Base-by-base conservation (phyloP, 225 moss, liverwort and hornwort species). In the Rhytidiadelphus loreus region DNA sequence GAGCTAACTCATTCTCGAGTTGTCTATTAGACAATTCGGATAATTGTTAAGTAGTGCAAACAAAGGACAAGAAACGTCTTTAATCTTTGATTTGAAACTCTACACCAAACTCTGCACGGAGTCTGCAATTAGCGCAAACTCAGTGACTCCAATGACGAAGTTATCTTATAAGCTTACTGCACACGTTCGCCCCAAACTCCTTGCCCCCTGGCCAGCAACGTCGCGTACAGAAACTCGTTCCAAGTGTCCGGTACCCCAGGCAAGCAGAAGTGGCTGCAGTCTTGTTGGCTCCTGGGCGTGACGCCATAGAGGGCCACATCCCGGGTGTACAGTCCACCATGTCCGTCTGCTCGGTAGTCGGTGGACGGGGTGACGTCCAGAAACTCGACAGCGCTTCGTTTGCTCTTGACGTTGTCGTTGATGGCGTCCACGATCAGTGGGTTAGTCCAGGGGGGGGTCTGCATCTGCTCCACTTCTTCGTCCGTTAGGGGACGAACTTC, bases 201-300 rank as follows among this genome's bases (percentile, higher is more conserved):
- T 81, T 91, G 87, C 44, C 93, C 92, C 64, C 86, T 84, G 35
- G 85, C 89, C 65, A 90, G 57, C 88, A 94, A 89, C 39, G 66
- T 83, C 16, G 94, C 92, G 77, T 79, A 92, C 8, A 94, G 33
- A 44, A 94, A 64, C 89, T 94, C 94, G 81, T 92, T 94, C 94
- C 94, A 94, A 4, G 90, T 88, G 32, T 94, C 94, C 11, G 94
- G 94, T 35, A 94, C 94, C 29, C 94, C 94, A 6, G 94, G 94
- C 69, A 93, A 80, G 58, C 94, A 93, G 88, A 90, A 94, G 75
- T 94, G 94, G 79, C 94, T 94, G 73, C 94, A 94, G 71, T 94
- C 94, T 85, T 94, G 92, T 35, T 48, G 83, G 15, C 29, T 80
- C 61, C 20, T 77, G 0, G 86, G 86, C 8, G 43, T 33, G 14